A percentile compares a stretch with the other conserved stretches of the same genome.
These are phyloP conservation scores for Bothriochloa decipiens DNA, from an alignment of 176 grass and related monocot species.

Conservation along the genomic window DNA sequence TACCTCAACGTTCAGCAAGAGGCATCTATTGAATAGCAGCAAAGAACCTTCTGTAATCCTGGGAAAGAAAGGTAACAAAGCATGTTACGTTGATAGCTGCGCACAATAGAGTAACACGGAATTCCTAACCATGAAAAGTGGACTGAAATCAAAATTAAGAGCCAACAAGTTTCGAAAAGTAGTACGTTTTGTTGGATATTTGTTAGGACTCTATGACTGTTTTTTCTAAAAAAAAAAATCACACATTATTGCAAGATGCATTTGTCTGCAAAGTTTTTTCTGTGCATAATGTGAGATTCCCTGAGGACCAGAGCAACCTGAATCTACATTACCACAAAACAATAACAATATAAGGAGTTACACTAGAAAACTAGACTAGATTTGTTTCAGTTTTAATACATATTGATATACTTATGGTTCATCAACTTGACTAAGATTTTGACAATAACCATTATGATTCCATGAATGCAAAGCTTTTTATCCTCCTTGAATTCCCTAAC, in stretches of 20 bases:
- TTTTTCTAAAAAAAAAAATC: not conserved
- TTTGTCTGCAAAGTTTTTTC: constrained; percentile 10
- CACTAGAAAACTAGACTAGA: not conserved
- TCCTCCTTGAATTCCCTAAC: not conserved
- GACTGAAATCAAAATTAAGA: not conserved
- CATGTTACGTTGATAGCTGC: constrained; percentile 22
- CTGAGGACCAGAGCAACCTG: not conserved
- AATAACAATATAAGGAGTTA: not conserved
- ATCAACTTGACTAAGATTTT: not conserved
- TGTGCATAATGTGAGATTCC: not conserved
- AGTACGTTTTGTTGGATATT: not conserved
- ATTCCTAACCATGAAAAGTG: constrained; percentile 11
- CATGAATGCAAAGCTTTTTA: not conserved
- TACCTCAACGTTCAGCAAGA: constrained; percentile 89
- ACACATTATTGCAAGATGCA: constrained; percentile 7
- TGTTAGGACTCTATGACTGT: not conserved
- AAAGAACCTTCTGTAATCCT: constrained; percentile 76
- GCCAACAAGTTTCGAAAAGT: not conserved
- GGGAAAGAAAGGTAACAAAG: constrained; percentile 28
- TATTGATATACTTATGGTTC: not conserved
- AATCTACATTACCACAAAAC: not conserved
- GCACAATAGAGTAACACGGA: constrained; percentile 26
- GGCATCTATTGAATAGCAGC: constrained; percentile 82
- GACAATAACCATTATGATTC: not conserved
- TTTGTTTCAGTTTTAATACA: constrained; percentile 23